phyloP scores from a whole-genome alignment of 805 yeast species.

The Wickerhamiella spandovensis region DNA sequence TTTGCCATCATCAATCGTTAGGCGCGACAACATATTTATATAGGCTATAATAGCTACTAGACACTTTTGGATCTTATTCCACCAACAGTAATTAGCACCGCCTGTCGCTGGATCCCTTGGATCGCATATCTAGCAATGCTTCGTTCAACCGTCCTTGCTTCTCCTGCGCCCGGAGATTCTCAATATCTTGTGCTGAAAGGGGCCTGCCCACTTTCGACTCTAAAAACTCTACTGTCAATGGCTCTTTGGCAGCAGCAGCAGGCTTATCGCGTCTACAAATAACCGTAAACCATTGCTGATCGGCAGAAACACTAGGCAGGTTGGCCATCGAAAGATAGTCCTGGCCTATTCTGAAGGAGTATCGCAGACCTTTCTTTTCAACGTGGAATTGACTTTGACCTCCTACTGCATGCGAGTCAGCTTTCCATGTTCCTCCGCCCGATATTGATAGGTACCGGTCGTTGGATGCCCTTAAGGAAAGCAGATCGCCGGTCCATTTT shows the following conservation, averaged over 20 bases:
- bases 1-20: constrained; percentile 9
- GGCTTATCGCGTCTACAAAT: neutral
- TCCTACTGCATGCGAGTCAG: neutral
- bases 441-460: neutral
- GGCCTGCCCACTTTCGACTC: neutral
- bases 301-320: neutral
- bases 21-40: no score
- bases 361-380: neutral
- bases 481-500: neutral
- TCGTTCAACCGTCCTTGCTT: neutral
- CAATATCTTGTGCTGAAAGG: neutral
- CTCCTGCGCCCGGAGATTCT: neutral
- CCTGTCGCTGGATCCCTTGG: neutral
- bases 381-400: neutral
- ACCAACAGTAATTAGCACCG: no score
- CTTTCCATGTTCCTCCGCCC: neutral
- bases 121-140: neutral
- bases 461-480: neutral
- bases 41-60: no score
- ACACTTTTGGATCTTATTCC: no score
- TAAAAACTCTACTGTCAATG: neutral
- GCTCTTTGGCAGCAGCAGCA: neutral
- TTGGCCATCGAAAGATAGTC: neutral
- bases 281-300: neutral
- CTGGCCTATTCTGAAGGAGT: neutral